A percentile compares a stretch with the other conserved stretches of the same genome.
Evolutionary conservation across 139 green algal species (phyloP).

Genomic region (Picochlorum sp.): DNA sequence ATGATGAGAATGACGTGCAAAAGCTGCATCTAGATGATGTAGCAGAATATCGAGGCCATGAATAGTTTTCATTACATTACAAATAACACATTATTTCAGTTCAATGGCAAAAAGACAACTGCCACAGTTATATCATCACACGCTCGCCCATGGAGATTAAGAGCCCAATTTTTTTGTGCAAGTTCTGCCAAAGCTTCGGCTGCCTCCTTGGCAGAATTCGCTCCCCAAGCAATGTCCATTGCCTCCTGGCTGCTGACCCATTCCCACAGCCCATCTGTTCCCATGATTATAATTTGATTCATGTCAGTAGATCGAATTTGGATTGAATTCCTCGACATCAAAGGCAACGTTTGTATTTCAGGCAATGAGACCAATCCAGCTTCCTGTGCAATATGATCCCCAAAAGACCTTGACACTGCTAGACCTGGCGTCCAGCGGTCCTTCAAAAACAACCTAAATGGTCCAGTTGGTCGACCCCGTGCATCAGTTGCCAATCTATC

Average conservation of each 20-base stretch:
- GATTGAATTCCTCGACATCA: background rate
- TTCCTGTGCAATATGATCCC: conserved; percentile 42
- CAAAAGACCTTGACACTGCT: conserved; percentile 42
- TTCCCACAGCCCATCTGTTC: conserved; percentile 40
- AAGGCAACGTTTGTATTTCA: conserved; percentile 29
- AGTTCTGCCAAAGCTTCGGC: conserved; percentile 20
- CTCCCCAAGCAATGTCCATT: conserved; percentile 24
- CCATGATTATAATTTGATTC: conserved; percentile 27
- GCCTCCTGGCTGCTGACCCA: conserved; percentile 23
- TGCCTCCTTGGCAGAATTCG: conserved; percentile 20
- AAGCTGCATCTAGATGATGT: conserved; percentile 65
- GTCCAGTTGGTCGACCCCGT: conserved; percentile 21
- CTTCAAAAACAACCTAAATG: conserved; percentile 43
- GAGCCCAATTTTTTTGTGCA: conserved; percentile 31
- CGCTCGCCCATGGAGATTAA: conserved; percentile 25
- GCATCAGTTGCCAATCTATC: conserved; percentile 29
- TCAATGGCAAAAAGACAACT: conserved; percentile 25
- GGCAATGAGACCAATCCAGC: conserved; percentile 38
- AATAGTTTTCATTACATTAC: background rate
- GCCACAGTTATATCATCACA: conserved; percentile 40
- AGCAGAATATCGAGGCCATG: conserved; percentile 35
- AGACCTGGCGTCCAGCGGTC: conserved; percentile 39
- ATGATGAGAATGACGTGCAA: conserved; percentile 44
- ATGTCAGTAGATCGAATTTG: background rate
- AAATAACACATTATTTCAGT: background rate